phyloP scores from a whole-genome alignment of 2,329 filamentous ascomycete genomes.

The Exserohilum turcica region DNA sequence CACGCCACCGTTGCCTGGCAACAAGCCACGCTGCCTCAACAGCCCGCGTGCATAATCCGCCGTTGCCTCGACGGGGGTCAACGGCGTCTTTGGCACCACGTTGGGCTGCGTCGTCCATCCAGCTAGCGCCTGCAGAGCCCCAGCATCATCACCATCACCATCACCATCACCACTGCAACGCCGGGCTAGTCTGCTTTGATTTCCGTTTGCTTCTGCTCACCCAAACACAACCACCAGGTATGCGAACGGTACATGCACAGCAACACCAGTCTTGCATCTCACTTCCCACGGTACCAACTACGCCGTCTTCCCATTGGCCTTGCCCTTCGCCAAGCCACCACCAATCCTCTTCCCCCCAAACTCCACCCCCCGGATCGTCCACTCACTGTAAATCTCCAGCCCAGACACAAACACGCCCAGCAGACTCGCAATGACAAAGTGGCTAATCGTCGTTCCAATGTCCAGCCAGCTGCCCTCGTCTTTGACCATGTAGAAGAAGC shows the following conservation, averaged over 20 bases:
- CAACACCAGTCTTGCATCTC: not conserved
- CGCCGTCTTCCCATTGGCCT: slow-evolving; percentile 6
- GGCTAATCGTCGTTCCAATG: slow-evolving; percentile 94
- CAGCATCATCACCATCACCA: no score
- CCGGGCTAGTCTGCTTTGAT: not conserved
- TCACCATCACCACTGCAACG: no score
- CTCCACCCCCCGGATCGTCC: slow-evolving; percentile 80
- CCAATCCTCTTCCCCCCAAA: slow-evolving; percentile 52
- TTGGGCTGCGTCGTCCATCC: not conserved
- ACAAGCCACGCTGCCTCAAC: slow-evolving; percentile 11
- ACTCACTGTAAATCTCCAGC: slow-evolving; percentile 82
- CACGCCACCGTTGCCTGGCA: slow-evolving; percentile 13
- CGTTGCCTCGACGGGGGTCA: no score
- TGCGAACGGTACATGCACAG: not conserved
- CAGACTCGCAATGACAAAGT: slow-evolving; percentile 90
- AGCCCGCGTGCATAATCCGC: not conserved
- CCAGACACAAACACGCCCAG: slow-evolving; percentile 89
- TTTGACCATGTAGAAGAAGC: slow-evolving; percentile 97
- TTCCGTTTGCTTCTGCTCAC: not conserved
- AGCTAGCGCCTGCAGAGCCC: not conserved
- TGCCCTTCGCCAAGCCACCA: slow-evolving; percentile 5
- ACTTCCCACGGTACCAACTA: slow-evolving; percentile 1
- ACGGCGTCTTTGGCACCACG: not conserved
- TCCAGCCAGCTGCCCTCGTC: slow-evolving; percentile 98
- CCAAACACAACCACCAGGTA: no score